A percentile compares a stretch with the other conserved stretches of the same genome.
These are phyloP conservation scores for Colletotrichum theobromicola DNA, from an alignment of 2,329 filamentous ascomycete genomes.

Conservation along the genomic window DNA sequence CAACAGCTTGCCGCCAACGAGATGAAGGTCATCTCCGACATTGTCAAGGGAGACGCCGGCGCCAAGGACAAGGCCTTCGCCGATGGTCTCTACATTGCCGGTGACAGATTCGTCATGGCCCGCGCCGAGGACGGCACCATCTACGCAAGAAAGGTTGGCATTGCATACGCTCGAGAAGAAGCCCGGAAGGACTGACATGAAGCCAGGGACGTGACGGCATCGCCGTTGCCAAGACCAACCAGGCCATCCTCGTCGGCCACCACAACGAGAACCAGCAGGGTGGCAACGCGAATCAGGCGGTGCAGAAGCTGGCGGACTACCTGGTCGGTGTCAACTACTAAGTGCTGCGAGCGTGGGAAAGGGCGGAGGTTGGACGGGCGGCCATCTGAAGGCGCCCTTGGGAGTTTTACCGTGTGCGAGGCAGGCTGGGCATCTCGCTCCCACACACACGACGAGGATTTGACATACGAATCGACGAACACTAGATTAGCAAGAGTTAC, in stretches of 20 bases:
- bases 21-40: conserved; percentile 62
- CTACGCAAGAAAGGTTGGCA: conserved; percentile 82
- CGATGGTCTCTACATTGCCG: conserved; percentile 77
- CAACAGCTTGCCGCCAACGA: conserved; percentile 62
- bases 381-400: neutral
- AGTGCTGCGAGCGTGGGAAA: conserved; percentile 25
- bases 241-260: conserved; percentile 88
- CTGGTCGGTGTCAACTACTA: conserved; percentile 81
- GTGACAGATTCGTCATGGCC: conserved; percentile 79
- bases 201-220: conserved; percentile 77
- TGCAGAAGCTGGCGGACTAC: conserved; percentile 88
- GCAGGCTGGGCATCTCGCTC: conserved; percentile 21
- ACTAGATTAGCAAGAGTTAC: conserved; percentile 22
- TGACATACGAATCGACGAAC: conserved; percentile 22
- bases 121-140: conserved; percentile 78
- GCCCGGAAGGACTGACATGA: neutral
- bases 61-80: conserved; percentile 70
- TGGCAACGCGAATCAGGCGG: conserved; percentile 77
- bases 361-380: neutral
- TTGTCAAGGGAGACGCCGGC: conserved; percentile 49
- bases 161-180: conserved; percentile 9
- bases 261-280: conserved; percentile 78
- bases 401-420: conserved; percentile 15
- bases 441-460: conserved; percentile 11
- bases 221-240: conserved; percentile 82